These are phyloP conservation scores for Starmerella khaoyaiensis DNA, from an alignment of 805 yeast species.

Conservation along the genomic window DNA sequence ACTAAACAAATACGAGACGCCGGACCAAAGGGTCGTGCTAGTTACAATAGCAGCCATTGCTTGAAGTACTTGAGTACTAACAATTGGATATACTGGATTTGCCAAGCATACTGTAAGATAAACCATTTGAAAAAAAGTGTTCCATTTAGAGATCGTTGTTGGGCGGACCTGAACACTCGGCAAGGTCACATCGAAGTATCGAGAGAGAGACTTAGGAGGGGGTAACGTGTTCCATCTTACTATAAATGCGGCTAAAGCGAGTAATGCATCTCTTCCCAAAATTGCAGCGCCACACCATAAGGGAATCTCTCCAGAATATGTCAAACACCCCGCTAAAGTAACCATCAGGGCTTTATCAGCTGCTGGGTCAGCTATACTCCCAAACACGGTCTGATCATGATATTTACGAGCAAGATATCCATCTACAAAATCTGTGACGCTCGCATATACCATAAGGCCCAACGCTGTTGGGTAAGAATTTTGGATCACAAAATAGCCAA, in stretches of 20 bases:
- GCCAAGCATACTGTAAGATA: slow-evolving; percentile 57
- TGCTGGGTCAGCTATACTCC: slow-evolving; percentile 85
- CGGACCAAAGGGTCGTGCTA: slow-evolving; percentile 57
- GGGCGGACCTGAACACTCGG: slow-evolving; percentile 85
- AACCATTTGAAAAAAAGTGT: slow-evolving; percentile 86
- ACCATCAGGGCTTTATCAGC: slow-evolving; percentile 91
- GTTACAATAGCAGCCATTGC: slow-evolving; percentile 35
- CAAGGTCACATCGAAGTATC: slow-evolving; percentile 67
- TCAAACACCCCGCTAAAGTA: slow-evolving; percentile 63
- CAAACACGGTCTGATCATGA: slow-evolving; percentile 67
- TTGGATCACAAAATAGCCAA: slow-evolving; percentile 64
- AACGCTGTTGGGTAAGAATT: slow-evolving; percentile 55
- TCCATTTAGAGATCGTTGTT: slow-evolving; percentile 69
- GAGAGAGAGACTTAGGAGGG: slow-evolving; percentile 53
- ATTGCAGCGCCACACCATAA: slow-evolving; percentile 43
- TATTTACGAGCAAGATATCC: slow-evolving; percentile 79
- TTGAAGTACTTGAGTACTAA: slow-evolving; percentile 20
- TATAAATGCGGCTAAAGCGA: slow-evolving; percentile 60
- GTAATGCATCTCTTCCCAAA: slow-evolving; percentile 67
- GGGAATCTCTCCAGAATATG: slow-evolving; percentile 60
- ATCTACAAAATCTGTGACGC: slow-evolving; percentile 82
- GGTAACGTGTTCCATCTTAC: slow-evolving; percentile 64
- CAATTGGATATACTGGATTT: slow-evolving; percentile 38
- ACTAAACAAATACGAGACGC: slow-evolving; percentile 34
- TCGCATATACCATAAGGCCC: slow-evolving; percentile 65